Conservation (phyloP, 306 rosid genomes). For the Rosa rugosa region DNA sequence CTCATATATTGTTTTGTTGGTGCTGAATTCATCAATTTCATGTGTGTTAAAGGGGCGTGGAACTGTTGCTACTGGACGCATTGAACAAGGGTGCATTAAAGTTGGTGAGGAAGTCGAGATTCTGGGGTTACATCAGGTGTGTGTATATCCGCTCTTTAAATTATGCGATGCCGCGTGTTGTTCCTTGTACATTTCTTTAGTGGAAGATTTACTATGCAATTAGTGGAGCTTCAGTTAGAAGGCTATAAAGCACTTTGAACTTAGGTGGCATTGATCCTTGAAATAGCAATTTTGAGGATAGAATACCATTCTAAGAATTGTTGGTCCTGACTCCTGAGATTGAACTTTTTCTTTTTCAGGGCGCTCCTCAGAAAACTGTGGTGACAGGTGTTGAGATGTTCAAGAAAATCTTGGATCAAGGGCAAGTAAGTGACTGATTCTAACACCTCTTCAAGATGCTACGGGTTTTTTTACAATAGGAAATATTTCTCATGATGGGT, state of each 20-base stretch:
- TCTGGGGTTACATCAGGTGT: constrained; percentile 88
- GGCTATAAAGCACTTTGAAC: not conserved
- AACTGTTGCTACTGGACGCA: constrained; percentile 97
- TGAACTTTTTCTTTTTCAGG: constrained; percentile 44
- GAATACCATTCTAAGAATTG: constrained; percentile 9
- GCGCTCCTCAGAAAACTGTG: constrained; percentile 77
- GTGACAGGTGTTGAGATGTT: constrained; percentile 99
- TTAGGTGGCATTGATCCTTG: not conserved
- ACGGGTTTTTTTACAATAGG: constrained; percentile 5
- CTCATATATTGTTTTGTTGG: not conserved
- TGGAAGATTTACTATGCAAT: constrained; percentile 9
- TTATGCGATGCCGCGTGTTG: constrained; percentile 9
- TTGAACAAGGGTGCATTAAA: constrained; percentile 87
- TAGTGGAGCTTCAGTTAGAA: not conserved
- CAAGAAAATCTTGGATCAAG: constrained; percentile 94
- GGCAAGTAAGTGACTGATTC: constrained; percentile 65
- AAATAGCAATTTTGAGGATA: not conserved
- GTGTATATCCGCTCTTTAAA: not conserved
- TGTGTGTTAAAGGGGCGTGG: constrained; percentile 82
- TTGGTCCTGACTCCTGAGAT: constrained; percentile 28
- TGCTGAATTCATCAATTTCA: not conserved
- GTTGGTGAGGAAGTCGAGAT: constrained; percentile 97
- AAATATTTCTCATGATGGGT: constrained; percentile 21
- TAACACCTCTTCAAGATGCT: constrained; percentile 9
- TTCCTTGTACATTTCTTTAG: constrained; percentile 22